Evolutionary conservation across 345 rosid species (phyloP).

Genomic region (Atalantia buxifolia): DNA sequence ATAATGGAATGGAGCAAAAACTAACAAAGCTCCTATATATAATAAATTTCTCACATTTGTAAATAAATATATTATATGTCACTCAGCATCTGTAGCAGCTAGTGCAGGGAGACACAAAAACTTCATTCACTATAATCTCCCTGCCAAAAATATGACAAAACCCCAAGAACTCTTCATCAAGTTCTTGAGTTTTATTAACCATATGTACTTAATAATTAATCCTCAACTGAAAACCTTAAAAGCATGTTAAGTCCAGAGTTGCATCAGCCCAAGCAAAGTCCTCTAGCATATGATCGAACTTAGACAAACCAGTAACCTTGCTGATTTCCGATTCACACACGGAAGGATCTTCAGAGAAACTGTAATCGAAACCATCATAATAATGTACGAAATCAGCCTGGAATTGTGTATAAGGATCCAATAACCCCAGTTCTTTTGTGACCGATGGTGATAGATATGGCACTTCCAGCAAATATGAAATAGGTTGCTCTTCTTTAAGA

Average conservation of each 20-base stretch:
- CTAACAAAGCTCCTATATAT: not conserved
- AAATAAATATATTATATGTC: not conserved
- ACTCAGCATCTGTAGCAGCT: not conserved
- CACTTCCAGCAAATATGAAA: constrained; percentile 18
- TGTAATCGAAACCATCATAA: not conserved
- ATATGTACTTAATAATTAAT: not conserved
- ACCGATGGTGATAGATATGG: constrained; percentile 6
- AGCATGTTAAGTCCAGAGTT: constrained; percentile 18
- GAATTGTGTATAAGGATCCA: not conserved
- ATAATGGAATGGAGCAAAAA: not conserved
- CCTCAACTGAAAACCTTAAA: constrained; percentile 15
- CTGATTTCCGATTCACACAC: not conserved
- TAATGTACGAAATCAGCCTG: constrained; percentile 12
- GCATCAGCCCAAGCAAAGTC: constrained; percentile 38
- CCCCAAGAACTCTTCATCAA: not conserved
- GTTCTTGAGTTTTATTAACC: not conserved
- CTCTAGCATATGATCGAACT: constrained; percentile 27
- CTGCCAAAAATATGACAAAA: constrained; percentile 6
- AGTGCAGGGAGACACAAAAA: not conserved
- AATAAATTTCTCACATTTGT: not conserved
- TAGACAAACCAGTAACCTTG: constrained; percentile 17
- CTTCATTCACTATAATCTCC: not conserved
- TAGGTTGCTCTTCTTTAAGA: constrained; percentile 6
- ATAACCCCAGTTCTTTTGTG: constrained; percentile 10
- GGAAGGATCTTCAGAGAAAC: not conserved